A percentile compares a stretch with the other conserved stretches of the same genome.
Conservation (phyloP, 306 rosid genomes). For the Corylus heterophylla region DNA sequence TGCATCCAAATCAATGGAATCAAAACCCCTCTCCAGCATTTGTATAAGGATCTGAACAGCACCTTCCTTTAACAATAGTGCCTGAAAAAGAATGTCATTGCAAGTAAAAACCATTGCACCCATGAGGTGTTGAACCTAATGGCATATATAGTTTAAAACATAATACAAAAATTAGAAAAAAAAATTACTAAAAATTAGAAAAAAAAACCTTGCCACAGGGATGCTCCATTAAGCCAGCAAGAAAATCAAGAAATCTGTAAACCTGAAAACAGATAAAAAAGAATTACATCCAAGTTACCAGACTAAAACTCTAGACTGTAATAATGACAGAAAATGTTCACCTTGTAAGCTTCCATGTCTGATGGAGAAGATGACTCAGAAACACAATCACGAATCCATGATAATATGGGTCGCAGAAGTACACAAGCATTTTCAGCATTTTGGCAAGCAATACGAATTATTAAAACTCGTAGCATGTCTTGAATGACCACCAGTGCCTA, state of each 20-base stretch:
- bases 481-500: slow-evolving; percentile 86
- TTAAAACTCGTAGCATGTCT: slow-evolving; percentile 85
- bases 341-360: slow-evolving; percentile 79
- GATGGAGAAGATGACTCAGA: slow-evolving; percentile 55
- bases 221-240: slow-evolving; percentile 87
- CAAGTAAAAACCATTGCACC: slow-evolving; percentile 1
- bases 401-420: slow-evolving; percentile 67
- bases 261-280: slow-evolving; percentile 53
- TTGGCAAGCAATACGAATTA: slow-evolving; percentile 68
- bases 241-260: slow-evolving; percentile 86
- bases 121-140: no score
- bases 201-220: slow-evolving; percentile 76
- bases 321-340: slow-evolving; percentile 24
- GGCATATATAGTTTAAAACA: slow-evolving; percentile 13
- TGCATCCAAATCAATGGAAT: slow-evolving; percentile 49
- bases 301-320: slow-evolving; percentile 13
- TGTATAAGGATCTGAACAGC: slow-evolving; percentile 55
- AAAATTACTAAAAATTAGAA: no score
- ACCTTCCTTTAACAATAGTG: slow-evolving; percentile 62
- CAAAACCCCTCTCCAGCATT: slow-evolving; percentile 63
- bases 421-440: slow-evolving; percentile 58
- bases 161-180: slow-evolving; percentile 6
- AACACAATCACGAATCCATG: slow-evolving; percentile 52
- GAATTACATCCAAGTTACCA: slow-evolving; percentile 7
- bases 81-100: slow-evolving; percentile 42